Conservation (phyloP, 805 yeast species). For the Isabelozyma pseudorhagii region DNA sequence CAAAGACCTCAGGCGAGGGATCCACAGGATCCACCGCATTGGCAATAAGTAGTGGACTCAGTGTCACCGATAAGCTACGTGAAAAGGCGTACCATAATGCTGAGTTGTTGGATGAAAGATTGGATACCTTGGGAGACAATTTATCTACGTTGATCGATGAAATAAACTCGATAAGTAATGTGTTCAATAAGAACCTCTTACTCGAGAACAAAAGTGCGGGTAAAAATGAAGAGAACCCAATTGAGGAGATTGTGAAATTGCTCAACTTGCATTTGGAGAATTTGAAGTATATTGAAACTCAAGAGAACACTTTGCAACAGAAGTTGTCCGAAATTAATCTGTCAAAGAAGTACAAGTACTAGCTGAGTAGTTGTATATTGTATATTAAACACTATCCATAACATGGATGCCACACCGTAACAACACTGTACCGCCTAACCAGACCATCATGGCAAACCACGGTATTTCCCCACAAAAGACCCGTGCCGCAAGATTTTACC, state of each 20-base stretch:
- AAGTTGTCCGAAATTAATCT: constrained; percentile 48
- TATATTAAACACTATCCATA: no score
- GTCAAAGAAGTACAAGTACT: not conserved
- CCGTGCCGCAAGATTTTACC: not conserved
- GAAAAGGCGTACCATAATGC: constrained; percentile 88
- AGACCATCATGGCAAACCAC: no score
- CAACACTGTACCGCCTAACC: no score
- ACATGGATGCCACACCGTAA: no score
- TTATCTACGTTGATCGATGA: constrained; percentile 73
- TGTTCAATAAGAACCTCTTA: constrained; percentile 62
- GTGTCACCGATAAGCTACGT: constrained; percentile 78
- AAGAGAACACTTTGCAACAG: constrained; percentile 64
- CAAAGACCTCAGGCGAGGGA: constrained; percentile 13
- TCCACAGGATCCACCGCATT: constrained; percentile 23
- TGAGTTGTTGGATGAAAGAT: constrained; percentile 74
- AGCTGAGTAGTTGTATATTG: no score
- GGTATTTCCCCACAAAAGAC: no score
- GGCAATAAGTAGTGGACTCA: constrained; percentile 28
- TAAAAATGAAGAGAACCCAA: constrained; percentile 36
- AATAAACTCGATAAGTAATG: constrained; percentile 78
- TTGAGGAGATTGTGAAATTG: constrained; percentile 72
- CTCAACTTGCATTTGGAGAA: constrained; percentile 88
- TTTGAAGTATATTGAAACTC: constrained; percentile 78
- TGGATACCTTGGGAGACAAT: constrained; percentile 75
- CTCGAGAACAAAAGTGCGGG: constrained; percentile 19